Conservation (phyloP, 192 early-diverging fungal species). For the Powellomyces hirtus region DNA sequence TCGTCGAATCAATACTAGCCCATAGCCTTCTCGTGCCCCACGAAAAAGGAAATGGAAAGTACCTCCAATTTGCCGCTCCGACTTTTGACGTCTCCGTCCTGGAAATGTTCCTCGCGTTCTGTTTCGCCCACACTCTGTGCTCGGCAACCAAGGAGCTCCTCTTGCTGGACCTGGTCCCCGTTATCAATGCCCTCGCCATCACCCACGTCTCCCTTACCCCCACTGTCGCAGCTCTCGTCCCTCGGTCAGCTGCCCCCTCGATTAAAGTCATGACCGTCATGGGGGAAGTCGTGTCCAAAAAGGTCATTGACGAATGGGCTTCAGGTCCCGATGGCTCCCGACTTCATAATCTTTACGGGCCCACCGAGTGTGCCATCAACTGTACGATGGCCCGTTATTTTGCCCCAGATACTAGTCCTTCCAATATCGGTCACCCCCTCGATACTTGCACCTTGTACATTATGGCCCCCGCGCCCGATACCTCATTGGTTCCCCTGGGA, state of each 20-base stretch:
- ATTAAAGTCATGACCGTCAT: background rate
- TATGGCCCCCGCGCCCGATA: background rate
- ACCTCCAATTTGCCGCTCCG: background rate
- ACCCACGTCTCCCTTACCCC: slow-evolving; percentile 5
- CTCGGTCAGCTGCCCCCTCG: background rate
- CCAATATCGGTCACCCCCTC: slow-evolving; percentile 23
- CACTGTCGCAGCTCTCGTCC: background rate
- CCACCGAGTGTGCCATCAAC: slow-evolving; percentile 11
- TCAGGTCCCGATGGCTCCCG: background rate
- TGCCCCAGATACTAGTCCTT: background rate
- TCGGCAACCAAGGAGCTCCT: background rate
- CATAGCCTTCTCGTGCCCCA: too few species aligned
- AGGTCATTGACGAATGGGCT: background rate
- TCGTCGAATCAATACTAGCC: too few species aligned
- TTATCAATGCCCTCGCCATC: background rate
- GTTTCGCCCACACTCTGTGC: background rate
- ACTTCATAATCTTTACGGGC: background rate
- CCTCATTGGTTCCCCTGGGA: slow-evolving; percentile 30
- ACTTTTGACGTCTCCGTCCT: background rate
- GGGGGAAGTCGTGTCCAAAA: background rate
- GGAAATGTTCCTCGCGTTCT: background rate
- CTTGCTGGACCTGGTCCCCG: background rate
- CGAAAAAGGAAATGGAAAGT: too few species aligned
- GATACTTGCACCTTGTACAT: slow-evolving; percentile 13
- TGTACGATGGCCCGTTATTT: slow-evolving; percentile 14